Conservation (phyloP, 495 filamentous ascomycete genomes). For the Penicillium samsonianum region DNA sequence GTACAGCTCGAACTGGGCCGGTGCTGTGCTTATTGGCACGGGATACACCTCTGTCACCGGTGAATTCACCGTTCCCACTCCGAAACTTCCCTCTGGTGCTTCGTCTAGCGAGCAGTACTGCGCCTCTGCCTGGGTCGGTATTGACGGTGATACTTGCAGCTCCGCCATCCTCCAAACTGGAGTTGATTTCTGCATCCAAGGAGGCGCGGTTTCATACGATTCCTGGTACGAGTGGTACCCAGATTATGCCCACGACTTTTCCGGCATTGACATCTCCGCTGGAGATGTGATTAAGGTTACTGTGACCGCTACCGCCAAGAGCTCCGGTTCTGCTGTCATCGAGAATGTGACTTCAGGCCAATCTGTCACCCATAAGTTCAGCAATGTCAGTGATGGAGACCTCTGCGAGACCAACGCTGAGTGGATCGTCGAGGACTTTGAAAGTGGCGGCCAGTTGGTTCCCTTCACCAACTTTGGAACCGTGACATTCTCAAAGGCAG, state of each 20-base stretch:
- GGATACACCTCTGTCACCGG: slow-evolving; percentile 47
- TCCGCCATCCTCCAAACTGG: slow-evolving; percentile 56
- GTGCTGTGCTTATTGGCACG: slow-evolving; percentile 44
- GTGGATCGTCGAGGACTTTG: slow-evolving; percentile 57
- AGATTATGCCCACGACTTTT: slow-evolving; percentile 43
- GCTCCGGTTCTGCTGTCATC: slow-evolving; percentile 45
- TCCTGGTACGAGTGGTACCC: slow-evolving; percentile 63
- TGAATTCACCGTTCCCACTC: slow-evolving; percentile 49
- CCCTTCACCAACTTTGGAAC: slow-evolving; percentile 9
- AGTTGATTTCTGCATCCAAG: slow-evolving; percentile 49
- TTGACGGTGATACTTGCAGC: slow-evolving; percentile 52
- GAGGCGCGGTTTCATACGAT: slow-evolving; percentile 38
- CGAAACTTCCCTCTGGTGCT: slow-evolving; percentile 31
- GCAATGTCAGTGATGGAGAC: slow-evolving; percentile 18
- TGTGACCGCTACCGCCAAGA: slow-evolving; percentile 41
- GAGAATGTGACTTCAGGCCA: slow-evolving; percentile 51
- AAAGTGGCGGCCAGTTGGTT: neutral
- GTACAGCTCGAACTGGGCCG: slow-evolving; percentile 53
- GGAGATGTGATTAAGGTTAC: slow-evolving; percentile 53
- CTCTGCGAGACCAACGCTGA: slow-evolving; percentile 45
- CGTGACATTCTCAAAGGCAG: slow-evolving; percentile 3
- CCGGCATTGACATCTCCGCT: neutral
- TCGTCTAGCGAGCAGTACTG: slow-evolving; percentile 40
- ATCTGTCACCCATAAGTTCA: slow-evolving; percentile 46
- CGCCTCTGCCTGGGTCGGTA: slow-evolving; percentile 55